A percentile compares a stretch with the other conserved stretches of the same genome.
Evolutionary conservation across 371 early-diverging fungal species (phyloP).

Genomic region (Actinomortierella ambigua): DNA sequence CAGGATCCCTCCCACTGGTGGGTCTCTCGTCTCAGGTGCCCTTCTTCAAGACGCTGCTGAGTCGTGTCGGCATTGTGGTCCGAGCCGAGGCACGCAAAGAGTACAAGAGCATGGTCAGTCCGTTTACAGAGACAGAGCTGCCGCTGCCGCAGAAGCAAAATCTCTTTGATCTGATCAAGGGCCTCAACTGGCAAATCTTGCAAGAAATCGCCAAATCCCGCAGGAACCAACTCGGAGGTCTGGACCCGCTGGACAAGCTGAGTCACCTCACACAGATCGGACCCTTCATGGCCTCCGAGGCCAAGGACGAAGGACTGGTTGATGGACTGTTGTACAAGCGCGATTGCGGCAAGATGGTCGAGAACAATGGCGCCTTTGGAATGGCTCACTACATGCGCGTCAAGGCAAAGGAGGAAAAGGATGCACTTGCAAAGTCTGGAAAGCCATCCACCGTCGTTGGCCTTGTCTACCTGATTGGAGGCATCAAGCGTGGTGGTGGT

Average conservation of each 20-base stretch:
- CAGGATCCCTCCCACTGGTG: constrained; percentile 55
- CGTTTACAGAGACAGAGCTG: constrained; percentile 51
- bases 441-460: constrained; percentile 53
- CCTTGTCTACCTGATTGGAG: constrained; percentile 59
- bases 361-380: constrained; percentile 39
- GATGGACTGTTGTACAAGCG: constrained; percentile 45
- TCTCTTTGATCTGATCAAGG: constrained; percentile 46
- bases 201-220: constrained; percentile 51
- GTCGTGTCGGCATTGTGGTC: constrained; percentile 54
- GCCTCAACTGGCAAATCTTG: constrained; percentile 52
- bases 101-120: constrained; percentile 56
- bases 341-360: constrained; percentile 43
- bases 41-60: constrained; percentile 55
- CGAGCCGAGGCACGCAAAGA: constrained; percentile 53
- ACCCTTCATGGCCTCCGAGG: constrained; percentile 43
- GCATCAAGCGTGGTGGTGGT: constrained; percentile 55
- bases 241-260: constrained; percentile 41
- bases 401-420: constrained; percentile 34
- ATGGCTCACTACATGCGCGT: constrained; percentile 41
- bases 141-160: constrained; percentile 57
- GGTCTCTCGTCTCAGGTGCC: constrained; percentile 52
- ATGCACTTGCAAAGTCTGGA: constrained; percentile 26
- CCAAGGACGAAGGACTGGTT: constrained; percentile 42
- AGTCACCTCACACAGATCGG: constrained; percentile 45
- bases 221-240: constrained; percentile 27